Evolutionary conservation across 331 rosid genomes (phyloP).

Genomic region (Malus hybrid): DNA sequence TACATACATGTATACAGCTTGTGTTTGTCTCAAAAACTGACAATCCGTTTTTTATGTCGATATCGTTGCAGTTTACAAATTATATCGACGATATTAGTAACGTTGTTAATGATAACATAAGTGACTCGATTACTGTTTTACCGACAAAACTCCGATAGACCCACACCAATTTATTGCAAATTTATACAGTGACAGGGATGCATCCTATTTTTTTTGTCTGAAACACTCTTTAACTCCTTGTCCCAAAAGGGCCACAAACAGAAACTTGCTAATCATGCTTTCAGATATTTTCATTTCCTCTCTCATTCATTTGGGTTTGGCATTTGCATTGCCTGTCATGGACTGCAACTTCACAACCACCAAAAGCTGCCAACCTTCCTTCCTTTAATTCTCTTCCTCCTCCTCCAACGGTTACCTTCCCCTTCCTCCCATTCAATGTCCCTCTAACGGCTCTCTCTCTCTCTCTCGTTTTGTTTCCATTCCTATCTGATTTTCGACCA

Average conservation of each 20-base stretch:
- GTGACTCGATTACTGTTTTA: no score
- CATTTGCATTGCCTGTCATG: neutral
- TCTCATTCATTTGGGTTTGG: neutral
- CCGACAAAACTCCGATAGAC: no score
- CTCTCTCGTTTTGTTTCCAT: neutral
- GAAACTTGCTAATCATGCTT: neutral
- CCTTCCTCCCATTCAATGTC: constrained; percentile 8
- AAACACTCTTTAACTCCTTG: neutral
- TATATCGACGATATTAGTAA: no score
- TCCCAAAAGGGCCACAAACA: neutral
- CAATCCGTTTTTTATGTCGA: no score
- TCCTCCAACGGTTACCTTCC: constrained; percentile 31
- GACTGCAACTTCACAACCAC: neutral
- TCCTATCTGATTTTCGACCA: neutral
- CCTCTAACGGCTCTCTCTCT: constrained; percentile 2
- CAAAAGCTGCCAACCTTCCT: neutral
- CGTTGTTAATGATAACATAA: no score
- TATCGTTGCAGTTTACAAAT: no score
- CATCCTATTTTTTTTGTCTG: neutral
- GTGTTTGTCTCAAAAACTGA: no score
- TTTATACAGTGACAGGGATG: neutral
- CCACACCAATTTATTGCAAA: neutral
- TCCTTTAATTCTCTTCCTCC: neutral
- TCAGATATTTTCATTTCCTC: constrained; percentile 5
- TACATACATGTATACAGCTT: neutral